Conservation (phyloP, 805 yeast species). For the Nakazawaea wickerhamii region DNA sequence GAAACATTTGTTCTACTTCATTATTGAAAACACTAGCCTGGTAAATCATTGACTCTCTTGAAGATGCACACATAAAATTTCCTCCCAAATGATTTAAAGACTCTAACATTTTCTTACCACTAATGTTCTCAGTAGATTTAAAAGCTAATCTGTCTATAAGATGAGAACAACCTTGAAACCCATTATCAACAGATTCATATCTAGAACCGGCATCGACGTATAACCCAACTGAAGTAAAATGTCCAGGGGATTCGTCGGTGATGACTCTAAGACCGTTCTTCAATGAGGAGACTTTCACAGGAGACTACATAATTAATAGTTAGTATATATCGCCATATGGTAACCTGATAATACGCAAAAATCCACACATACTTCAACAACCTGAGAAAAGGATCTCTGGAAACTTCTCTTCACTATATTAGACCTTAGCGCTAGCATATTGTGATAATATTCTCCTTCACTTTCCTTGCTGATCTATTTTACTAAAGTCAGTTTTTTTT, state of each 20-base stretch:
- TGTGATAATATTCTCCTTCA: neutral
- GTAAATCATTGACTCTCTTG: conserved; percentile 87
- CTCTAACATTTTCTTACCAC: conserved; percentile 69
- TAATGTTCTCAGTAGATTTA: conserved; percentile 54
- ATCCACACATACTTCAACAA: conserved; percentile 1
- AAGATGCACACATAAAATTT: conserved; percentile 87
- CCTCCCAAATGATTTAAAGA: conserved; percentile 82
- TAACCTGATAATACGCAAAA: no score
- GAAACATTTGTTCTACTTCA: conserved; percentile 76
- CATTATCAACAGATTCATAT: conserved; percentile 50
- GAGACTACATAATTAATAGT: conserved; percentile 1
- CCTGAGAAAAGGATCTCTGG: neutral
- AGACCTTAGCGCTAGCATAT: neutral
- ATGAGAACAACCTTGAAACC: conserved; percentile 72
- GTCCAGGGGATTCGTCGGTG: conserved; percentile 82
- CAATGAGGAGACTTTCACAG: conserved; percentile 32
- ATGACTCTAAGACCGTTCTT: conserved; percentile 78
- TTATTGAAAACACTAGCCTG: conserved; percentile 91
- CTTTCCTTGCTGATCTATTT: neutral
- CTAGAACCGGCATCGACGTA: conserved; percentile 90
- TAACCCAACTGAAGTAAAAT: conserved; percentile 85
- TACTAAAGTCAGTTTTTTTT: neutral
- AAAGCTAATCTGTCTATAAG: conserved; percentile 82
- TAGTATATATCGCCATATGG: no score
- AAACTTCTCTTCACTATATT: neutral